These are phyloP conservation scores for Globisporangium camurandrum DNA, from an alignment of 352 stramenopile genomes.

Conservation along the genomic window DNA sequence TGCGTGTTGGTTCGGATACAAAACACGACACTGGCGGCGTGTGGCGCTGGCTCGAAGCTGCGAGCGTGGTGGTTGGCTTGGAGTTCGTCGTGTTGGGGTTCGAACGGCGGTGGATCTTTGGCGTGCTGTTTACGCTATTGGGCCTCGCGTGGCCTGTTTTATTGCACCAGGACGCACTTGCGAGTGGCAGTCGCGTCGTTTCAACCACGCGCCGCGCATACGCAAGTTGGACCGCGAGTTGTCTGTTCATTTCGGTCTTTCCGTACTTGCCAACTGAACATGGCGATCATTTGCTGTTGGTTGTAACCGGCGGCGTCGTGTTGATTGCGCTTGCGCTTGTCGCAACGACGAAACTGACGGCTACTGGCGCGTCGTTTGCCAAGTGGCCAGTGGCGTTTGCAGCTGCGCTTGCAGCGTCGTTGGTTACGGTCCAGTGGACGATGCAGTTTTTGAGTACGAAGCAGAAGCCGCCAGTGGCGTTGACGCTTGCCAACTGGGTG, in stretches of 20 bases:
- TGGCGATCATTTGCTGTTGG: conserved; percentile 52
- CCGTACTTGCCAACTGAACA: conserved; percentile 70
- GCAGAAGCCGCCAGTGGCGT: conserved; percentile 34
- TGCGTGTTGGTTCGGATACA: background rate
- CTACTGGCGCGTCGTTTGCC: background rate
- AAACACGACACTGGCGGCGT: too few species aligned
- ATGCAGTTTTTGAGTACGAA: conserved; percentile 47
- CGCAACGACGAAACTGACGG: background rate
- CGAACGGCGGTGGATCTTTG: conserved; percentile 56
- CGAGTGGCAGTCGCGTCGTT: too few species aligned
- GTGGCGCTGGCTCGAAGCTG: conserved; percentile 21
- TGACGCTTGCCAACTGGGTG: conserved; percentile 54
- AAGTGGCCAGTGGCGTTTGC: conserved; percentile 5
- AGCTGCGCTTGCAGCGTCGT: conserved; percentile 23
- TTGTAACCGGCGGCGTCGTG: conserved; percentile 40
- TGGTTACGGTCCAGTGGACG: conserved; percentile 38
- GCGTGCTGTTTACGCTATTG: conserved; percentile 51
- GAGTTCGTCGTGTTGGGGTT: conserved; percentile 71
- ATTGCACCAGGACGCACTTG: too few species aligned
- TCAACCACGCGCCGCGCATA: too few species aligned
- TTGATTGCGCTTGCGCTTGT: conserved; percentile 11
- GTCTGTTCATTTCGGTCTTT: conserved; percentile 58
- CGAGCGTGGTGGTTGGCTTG: conserved; percentile 39
- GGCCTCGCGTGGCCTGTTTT: too few species aligned
- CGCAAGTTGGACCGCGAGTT: conserved; percentile 36